These are phyloP conservation scores for Austroboletus novae-zelandiae DNA, from an alignment of 1,284 basidiomycete species.

Conservation along the genomic window DNA sequence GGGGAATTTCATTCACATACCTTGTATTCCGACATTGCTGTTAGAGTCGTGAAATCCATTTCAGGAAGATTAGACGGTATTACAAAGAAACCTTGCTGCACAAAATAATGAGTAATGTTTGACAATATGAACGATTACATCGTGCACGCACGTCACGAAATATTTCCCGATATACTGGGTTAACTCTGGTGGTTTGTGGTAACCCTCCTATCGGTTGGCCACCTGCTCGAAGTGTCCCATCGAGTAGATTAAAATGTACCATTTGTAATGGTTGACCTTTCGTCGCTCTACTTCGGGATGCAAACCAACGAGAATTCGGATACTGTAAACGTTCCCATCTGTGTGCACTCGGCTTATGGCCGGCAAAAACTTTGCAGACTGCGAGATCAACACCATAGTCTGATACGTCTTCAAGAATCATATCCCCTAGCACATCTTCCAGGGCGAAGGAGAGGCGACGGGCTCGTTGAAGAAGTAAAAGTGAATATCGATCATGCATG, in stretches of 20 bases:
- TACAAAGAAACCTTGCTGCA: conserved; percentile 33
- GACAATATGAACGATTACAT: background rate
- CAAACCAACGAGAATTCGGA: background rate
- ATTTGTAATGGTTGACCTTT: background rate
- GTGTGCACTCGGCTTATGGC: background rate
- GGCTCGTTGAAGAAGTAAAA: background rate
- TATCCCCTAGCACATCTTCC: background rate
- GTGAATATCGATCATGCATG: background rate
- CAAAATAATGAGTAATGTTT: background rate
- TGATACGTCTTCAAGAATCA: conserved; percentile 1
- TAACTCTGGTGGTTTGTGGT: conserved; percentile 28
- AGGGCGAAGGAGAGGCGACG: background rate
- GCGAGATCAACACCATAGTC: conserved; percentile 32
- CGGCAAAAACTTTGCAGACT: conserved; percentile 32
- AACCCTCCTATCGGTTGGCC: conserved; percentile 41
- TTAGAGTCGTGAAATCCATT: background rate
- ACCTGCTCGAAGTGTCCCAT: conserved; percentile 13
- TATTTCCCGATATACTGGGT: background rate
- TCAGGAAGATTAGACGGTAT: background rate
- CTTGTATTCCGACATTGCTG: background rate
- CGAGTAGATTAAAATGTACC: conserved; percentile 2
- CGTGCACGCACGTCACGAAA: conserved; percentile 1
- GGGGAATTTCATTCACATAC: background rate
- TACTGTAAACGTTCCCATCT: background rate
- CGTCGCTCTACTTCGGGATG: background rate